These are phyloP conservation scores for Lagerstroemia speciosa DNA, from an alignment of 345 rosid species.

Conservation along the genomic window DNA sequence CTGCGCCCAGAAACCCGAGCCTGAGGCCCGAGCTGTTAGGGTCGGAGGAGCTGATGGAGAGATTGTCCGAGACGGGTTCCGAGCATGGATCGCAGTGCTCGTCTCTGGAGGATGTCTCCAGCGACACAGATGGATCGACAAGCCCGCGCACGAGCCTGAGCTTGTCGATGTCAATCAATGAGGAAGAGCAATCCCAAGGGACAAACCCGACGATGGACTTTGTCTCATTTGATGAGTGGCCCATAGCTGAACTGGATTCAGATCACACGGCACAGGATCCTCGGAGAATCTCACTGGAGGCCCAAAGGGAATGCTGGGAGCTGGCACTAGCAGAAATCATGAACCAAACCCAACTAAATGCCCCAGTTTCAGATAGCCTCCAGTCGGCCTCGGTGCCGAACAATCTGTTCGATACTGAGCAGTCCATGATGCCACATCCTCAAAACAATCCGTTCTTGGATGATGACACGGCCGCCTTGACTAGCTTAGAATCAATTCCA, in stretches of 20 bases:
- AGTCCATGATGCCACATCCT: conserved; percentile 6
- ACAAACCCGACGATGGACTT: not conserved
- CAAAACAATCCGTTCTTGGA: conserved; percentile 42
- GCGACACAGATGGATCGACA: conserved; percentile 25
- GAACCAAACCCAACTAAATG: conserved; percentile 13
- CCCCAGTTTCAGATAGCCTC: conserved; percentile 1
- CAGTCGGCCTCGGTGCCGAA: conserved; percentile 8
- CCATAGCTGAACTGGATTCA: not conserved
- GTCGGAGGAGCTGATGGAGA: conserved; percentile 20
- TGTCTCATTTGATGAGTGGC: conserved; percentile 3
- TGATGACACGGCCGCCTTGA: conserved; percentile 11
- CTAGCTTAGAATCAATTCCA: conserved; percentile 4
- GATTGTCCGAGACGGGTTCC: conserved; percentile 23
- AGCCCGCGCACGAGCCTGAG: conserved; percentile 21
- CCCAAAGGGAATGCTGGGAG: conserved; percentile 35
- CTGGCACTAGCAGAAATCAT: conserved; percentile 35
- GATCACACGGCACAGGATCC: not conserved
- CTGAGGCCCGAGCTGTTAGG: conserved; percentile 15
- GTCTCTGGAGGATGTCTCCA: conserved; percentile 53
- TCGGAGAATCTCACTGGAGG: not conserved
- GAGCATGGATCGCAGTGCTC: conserved; percentile 32
- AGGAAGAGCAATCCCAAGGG: conserved; percentile 5
- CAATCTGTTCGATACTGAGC: conserved; percentile 6
- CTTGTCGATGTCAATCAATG: conserved; percentile 2
- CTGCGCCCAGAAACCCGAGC: conserved; percentile 2